phyloP scores from a whole-genome alignment of 176 grass and related monocot species.

The Bromus sterilis region DNA sequence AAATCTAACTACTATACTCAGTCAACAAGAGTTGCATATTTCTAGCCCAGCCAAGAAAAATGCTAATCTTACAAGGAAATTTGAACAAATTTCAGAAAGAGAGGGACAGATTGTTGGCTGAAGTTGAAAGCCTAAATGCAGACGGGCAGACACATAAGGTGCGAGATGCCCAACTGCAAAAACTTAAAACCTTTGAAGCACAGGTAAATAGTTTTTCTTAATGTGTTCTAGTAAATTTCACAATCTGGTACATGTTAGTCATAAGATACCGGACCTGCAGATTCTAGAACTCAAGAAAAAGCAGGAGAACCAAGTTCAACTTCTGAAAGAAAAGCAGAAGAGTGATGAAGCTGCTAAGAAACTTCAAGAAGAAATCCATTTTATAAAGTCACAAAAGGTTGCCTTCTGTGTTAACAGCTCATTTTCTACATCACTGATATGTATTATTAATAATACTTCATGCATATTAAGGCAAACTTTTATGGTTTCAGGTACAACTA shows the following conservation, averaged over 20 bases:
- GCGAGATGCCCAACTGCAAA: constrained; percentile 81
- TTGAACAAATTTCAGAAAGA: constrained; percentile 78
- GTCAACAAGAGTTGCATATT: not conserved
- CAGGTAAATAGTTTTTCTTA: constrained; percentile 48
- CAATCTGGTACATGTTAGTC: not conserved
- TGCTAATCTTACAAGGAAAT: constrained; percentile 15
- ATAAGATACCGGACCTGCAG: constrained; percentile 31
- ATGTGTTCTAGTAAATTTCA: constrained; percentile 5
- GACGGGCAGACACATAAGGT: constrained; percentile 86
- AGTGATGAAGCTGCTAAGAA: constrained; percentile 98
- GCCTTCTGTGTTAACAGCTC: not conserved
- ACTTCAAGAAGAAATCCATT: constrained; percentile 97
- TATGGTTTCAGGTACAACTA: constrained; percentile 73
- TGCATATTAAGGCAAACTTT: not conserved
- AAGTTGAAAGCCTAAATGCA: constrained; percentile 89
- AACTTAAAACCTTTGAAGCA: constrained; percentile 89
- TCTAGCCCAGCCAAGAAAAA: not conserved
- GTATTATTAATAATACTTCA: not conserved
- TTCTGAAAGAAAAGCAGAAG: constrained; percentile 97
- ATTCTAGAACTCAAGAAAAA: constrained; percentile 97
- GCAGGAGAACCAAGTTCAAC: constrained; percentile 93
- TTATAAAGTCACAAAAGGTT: constrained; percentile 95
- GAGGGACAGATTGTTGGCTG: constrained; percentile 88
- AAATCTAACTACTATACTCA: constrained; percentile 11
- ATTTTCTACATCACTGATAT: not conserved